Percentiles rank a stretch among this genome's conserved stretches.
Conservation (phyloP, 352 stramenopile species). For the Phytopythium oedochilum region DNA sequence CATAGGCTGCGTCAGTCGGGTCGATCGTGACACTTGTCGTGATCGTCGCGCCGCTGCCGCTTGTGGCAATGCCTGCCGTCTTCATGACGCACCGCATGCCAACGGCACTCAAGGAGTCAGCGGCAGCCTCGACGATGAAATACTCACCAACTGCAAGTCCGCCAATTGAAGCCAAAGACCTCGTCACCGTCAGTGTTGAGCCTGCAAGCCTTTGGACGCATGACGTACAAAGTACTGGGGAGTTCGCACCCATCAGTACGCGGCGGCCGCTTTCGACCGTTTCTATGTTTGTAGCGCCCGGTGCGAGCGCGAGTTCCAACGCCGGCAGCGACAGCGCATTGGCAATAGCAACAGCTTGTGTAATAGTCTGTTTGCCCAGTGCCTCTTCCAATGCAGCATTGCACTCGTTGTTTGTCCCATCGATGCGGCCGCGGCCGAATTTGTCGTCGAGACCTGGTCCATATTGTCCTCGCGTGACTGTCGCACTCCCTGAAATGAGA, state of each 20-base stretch:
- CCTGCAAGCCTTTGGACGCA: constrained; percentile 56
- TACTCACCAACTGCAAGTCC: constrained; percentile 26
- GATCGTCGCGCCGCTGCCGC: background rate
- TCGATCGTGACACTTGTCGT: constrained; percentile 27
- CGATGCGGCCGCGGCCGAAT: constrained; percentile 45
- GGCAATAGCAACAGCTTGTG: constrained; percentile 15
- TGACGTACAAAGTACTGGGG: constrained; percentile 36
- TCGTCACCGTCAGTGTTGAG: constrained; percentile 37
- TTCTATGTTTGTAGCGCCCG: constrained; percentile 14
- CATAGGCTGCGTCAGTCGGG: constrained; percentile 13
- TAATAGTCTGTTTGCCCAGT: constrained; percentile 43
- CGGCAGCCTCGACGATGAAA: constrained; percentile 48
- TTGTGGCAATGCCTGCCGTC: constrained; percentile 2
- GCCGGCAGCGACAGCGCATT: constrained; percentile 25
- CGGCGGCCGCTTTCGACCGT: constrained; percentile 6
- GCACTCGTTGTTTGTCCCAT: constrained; percentile 52
- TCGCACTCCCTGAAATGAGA: constrained; percentile 10
- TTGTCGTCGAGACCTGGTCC: constrained; percentile 50
- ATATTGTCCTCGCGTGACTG: constrained; percentile 33
- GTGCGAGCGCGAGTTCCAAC: constrained; percentile 41
- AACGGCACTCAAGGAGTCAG: background rate
- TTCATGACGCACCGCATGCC: constrained; percentile 48
- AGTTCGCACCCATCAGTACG: constrained; percentile 21
- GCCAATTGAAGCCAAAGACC: constrained; percentile 8
- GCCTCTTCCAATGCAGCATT: constrained; percentile 27